Base-by-base conservation (phyloP, 495 filamentous ascomycete species). In the Talaromyces trachyspermus region DNA sequence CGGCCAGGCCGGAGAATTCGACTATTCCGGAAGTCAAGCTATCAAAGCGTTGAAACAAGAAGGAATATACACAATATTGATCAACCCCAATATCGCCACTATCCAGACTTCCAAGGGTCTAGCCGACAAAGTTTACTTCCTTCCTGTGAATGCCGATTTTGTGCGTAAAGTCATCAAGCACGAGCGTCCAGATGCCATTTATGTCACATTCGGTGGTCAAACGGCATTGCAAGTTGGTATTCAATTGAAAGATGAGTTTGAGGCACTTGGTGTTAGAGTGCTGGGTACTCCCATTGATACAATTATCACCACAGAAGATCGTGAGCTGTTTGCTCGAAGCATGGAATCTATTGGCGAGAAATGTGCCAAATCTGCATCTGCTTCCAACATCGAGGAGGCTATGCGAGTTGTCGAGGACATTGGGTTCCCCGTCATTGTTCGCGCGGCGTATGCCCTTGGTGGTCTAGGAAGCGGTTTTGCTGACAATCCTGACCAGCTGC, bases 261-360 rank as follows among this genome's bases (percentile, higher is more conserved):
- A 91, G 58, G 71, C 60, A 15, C 80, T 97, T 5, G 91, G 92
- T 30, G 91, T 97, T 49, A 81, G 87, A 68, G 92, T 98, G 45
- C 76, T 98, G 1, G 92, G 92, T 60, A 98, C 92, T 11, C 90
- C 91, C 12, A 96, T 98, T 52, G 86, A 95, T 43, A 96, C 92
- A 7, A 95, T 98, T 66, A 94, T 96, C 66, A 95, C 90, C 26
- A 98, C 92, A 2, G 92, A 98, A 64, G 92, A 98, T 59, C 86
- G 92, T 57, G 91, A 98, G 66, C 74, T 95, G 32, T 98, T 98
- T 55, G 92, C 92, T 47, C 85, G 89, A 25, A 94, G 88, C 68
- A 98, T 98, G 91, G 91, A 96, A 51, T 94, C 88, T 1, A 97
- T 98, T 61, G 85, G 87, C 33, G 92, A 96, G 71, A 96, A 95